These are phyloP conservation scores for Nigrograna mackinnonii DNA, from an alignment of 2,329 filamentous ascomycete genomes.

Conservation along the genomic window DNA sequence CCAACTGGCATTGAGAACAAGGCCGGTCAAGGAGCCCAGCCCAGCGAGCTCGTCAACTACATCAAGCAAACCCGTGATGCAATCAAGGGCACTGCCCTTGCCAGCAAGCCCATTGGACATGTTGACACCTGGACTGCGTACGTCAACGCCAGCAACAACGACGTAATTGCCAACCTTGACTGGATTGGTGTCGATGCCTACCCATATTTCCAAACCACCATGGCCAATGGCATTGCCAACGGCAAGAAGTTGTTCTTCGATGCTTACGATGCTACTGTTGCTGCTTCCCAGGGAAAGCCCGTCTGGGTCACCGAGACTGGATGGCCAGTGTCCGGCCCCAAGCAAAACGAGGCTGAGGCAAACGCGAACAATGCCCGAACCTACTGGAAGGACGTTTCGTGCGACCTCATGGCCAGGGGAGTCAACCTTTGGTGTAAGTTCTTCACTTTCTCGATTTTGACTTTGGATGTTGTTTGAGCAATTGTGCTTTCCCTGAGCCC, in stretches of 20 bases:
- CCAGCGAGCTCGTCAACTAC: constrained; percentile 67
- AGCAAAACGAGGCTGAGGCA: constrained; percentile 63
- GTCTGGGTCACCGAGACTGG: constrained; percentile 91
- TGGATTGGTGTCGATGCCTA: constrained; percentile 86
- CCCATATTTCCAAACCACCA: constrained; percentile 76
- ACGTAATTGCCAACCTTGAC: constrained; percentile 71
- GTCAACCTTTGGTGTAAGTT: constrained; percentile 64
- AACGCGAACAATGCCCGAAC: constrained; percentile 69
- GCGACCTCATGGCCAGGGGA: constrained; percentile 63
- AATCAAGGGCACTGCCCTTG: constrained; percentile 65
- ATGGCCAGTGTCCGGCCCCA: constrained; percentile 75
- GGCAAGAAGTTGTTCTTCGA: constrained; percentile 70
- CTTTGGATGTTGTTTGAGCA: too few species aligned
- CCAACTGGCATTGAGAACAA: constrained; percentile 67
- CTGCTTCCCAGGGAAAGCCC: constrained; percentile 65
- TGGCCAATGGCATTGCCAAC: constrained; percentile 59
- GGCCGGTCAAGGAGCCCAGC: constrained; percentile 65
- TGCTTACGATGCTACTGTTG: constrained; percentile 64
- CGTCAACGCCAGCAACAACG: constrained; percentile 72
- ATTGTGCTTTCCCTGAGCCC: too few species aligned
- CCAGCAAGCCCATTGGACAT: constrained; percentile 69
- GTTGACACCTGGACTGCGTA: constrained; percentile 82
- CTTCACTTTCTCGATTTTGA: too few species aligned
- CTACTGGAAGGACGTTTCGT: constrained; percentile 83
- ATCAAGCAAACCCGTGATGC: constrained; percentile 69